Evolutionary conservation across 78 protist species (phyloP).

Genomic region (Blattamonas nauphoetae): DNA sequence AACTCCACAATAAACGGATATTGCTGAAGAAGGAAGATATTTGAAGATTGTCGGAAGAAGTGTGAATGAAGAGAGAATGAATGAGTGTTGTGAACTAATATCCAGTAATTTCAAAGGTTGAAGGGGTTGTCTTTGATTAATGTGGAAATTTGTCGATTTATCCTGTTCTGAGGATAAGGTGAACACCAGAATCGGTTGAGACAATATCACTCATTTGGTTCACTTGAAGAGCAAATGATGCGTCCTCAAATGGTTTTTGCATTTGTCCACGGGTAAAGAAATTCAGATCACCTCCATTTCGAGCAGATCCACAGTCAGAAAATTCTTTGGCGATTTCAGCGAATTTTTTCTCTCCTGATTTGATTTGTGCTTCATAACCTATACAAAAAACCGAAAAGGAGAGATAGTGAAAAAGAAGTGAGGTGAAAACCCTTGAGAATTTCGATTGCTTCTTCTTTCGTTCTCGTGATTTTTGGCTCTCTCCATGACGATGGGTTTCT

Average conservation of each 20-base stretch:
- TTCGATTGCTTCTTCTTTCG: constrained; percentile 15
- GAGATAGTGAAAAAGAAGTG: not conserved
- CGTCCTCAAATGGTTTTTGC: constrained; percentile 25
- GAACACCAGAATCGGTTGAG: constrained; percentile 25
- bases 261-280: constrained; percentile 7
- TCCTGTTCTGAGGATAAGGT: constrained; percentile 20
- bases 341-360: not conserved
- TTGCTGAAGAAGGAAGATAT: no score
- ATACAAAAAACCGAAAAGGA: not conserved
- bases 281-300: not conserved
- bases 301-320: constrained; percentile 18
- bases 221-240: not conserved
- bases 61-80: no score
- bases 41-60: no score
- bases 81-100: no score
- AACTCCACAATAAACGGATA: no score
- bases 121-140: no score
- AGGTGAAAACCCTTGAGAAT: not conserved
- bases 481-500: constrained; percentile 17
- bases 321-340: constrained; percentile 10
- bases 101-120: no score
- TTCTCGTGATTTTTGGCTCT: constrained; percentile 14
- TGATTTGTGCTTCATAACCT: not conserved
- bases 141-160: no score
- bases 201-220: constrained; percentile 3